Evolutionary conservation across 2,329 filamentous ascomycete species (phyloP).

Genomic region (Fusarium sp.): DNA sequence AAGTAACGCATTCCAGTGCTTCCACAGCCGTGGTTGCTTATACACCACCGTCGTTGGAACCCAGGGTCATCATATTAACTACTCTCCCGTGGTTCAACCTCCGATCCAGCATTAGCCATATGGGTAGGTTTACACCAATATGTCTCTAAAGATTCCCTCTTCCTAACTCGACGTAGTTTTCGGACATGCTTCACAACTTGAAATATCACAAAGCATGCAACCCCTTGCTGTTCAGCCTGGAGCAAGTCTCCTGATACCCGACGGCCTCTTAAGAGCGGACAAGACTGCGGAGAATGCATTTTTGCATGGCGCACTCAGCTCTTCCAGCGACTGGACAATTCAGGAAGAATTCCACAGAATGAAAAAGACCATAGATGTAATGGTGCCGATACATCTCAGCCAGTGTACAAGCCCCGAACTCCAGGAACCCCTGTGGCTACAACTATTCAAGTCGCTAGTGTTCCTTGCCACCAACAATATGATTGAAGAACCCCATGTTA

Average conservation of each 20-base stretch:
- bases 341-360: fast-evolving
- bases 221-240: neutral
- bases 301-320: fast-evolving
- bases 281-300: fast-evolving
- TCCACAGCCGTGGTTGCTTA: neutral
- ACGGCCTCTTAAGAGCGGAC: neutral
- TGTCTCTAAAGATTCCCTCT: fast-evolving
- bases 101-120: fast-evolving
- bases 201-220: neutral
- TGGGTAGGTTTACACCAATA: fast-evolving
- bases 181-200: neutral
- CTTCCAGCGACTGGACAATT: fast-evolving
- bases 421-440: neutral
- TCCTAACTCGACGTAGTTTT: neutral
- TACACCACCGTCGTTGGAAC: neutral
- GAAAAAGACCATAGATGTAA: fast-evolving
- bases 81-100: neutral
- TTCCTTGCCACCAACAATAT: neutral
- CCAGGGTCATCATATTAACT: fast-evolving
- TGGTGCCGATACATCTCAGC: fast-evolving
- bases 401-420: fast-evolving
- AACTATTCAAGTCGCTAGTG: fast-evolving
- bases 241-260: neutral
- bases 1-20: fast-evolving
- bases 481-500: fast-evolving